Base-by-base conservation (phyloP, 192 early-diverging fungal genomes). In the Obelidium mucronatum region DNA sequence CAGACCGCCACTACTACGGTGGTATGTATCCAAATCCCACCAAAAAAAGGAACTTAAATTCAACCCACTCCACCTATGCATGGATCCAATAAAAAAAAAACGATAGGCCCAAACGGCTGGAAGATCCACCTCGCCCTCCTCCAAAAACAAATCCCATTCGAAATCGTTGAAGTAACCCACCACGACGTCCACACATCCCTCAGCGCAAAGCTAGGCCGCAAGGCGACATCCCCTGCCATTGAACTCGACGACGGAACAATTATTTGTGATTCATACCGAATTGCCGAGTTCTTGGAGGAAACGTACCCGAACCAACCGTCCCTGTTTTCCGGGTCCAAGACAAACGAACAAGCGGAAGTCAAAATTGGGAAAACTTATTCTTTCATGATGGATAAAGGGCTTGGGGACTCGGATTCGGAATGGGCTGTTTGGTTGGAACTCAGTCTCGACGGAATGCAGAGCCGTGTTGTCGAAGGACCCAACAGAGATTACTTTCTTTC, bases 241-340 rank as follows among this genome's bases (percentile, higher is more conserved):
- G 76, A 78, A 40, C 67, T 80, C 39, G 31, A 26, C 3, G 69
- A 78, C 61, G 75, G 76, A 2, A 33, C 66, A 13, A 15, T 80
- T 6, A 67, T 80, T 61, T 64, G 40, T 33, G 90, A 89, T 35
- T 89, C 88, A 4, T 83, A 82, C 70, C 67, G 79, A 0, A 91
- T 91, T 67, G 86, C 88, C 1, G 70, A 84, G 28, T 91, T 88
- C 54, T 78, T 91, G 3, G 90, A 91, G 15, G 79, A 79, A 34
- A 82, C 75, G 15, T 90, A 85, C 59, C 90, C 90, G 90, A 76
- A 80, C 40, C 40, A 28, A 6, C 79, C 79, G 19, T 79, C 76
- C 2, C 61, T 80, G 17, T 80, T 80, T 51, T 48, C 75, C 15
- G 75, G 75, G 19, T 26, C 22, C 62, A 36, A 35, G 26, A 48